A percentile compares a stretch with the other conserved stretches of the same genome.
phyloP scores from a whole-genome alignment of 495 filamentous ascomycete species.

The Annulohypoxylon stygium region DNA sequence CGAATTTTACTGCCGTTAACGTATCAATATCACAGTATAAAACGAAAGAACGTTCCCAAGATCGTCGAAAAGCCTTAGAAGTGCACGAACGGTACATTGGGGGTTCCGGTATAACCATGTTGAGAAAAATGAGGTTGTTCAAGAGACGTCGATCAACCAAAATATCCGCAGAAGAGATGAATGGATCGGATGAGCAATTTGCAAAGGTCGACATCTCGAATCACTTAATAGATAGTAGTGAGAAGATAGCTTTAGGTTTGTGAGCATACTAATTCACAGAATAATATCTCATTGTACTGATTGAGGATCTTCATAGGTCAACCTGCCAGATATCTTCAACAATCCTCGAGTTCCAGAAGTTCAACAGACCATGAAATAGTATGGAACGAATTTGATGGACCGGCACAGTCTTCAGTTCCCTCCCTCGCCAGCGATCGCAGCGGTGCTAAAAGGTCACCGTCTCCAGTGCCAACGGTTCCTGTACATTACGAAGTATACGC shows the following conservation, averaged over 20 bases:
- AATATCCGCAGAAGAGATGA: not conserved
- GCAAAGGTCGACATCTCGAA: conserved; percentile 15
- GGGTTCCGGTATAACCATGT: not conserved
- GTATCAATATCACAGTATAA: not conserved
- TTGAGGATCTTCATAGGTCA: conserved; percentile 4
- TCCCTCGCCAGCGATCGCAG: not conserved
- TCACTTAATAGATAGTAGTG: not conserved
- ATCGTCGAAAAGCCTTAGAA: not conserved
- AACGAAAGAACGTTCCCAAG: not conserved
- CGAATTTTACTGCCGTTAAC: not conserved
- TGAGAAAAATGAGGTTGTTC: conserved; percentile 12
- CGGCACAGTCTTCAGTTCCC: not conserved
- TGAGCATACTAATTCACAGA: not conserved
- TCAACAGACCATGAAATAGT: conserved; percentile 1
- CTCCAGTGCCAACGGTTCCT: not conserved
- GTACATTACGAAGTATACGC: not conserved
- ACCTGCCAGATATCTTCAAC: not conserved
- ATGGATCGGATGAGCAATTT: conserved; percentile 4
- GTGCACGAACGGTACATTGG: not conserved
- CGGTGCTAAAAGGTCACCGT: not conserved
- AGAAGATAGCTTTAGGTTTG: conserved; percentile 9
- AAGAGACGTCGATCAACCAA: conserved; percentile 14
- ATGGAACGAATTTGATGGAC: not conserved
- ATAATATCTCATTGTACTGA: not conserved
- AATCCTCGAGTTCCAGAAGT: not conserved